Evolutionary conservation across 306 rosid species (phyloP).

Genomic region (Medicago arabica): DNA sequence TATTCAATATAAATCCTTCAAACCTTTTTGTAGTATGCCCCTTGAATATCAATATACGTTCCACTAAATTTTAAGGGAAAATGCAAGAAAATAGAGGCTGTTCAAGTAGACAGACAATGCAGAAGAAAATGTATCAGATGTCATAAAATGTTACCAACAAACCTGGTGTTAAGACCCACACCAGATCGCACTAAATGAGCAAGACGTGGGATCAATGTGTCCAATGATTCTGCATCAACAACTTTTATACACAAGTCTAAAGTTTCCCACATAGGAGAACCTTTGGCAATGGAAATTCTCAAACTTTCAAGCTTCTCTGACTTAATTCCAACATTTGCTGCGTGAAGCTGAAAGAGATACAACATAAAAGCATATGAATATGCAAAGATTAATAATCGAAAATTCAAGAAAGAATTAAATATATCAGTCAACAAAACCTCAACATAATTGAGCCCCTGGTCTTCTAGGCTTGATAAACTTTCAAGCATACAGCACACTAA

Average conservation of each 20-base stretch:
- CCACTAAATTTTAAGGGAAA: conserved; percentile 27
- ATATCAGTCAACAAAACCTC: conserved; percentile 67
- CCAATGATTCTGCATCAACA: conserved; percentile 80
- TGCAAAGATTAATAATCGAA: conserved; percentile 25
- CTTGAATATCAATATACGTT: background rate
- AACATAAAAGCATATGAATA: conserved; percentile 23
- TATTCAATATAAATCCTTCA: background rate
- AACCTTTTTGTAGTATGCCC: background rate
- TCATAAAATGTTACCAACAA: conserved; percentile 16
- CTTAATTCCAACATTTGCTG: conserved; percentile 87
- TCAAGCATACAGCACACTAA: conserved; percentile 97
- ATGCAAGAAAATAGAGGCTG: conserved; percentile 24
- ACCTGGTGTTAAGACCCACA: conserved; percentile 98
- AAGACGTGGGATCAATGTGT: conserved; percentile 81
- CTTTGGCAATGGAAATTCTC: conserved; percentile 94
- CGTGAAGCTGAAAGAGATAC: conserved; percentile 73
- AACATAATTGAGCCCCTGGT: conserved; percentile 89
- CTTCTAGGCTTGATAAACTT: conserved; percentile 97
- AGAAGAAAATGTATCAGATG: conserved; percentile 15
- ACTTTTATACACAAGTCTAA: conserved; percentile 86
- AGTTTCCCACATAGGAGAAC: conserved; percentile 99
- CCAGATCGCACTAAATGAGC: conserved; percentile 91
- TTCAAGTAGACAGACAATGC: conserved; percentile 4
- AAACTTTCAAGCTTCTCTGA: conserved; percentile 88
- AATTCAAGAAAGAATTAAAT: conserved; percentile 30